These are phyloP conservation scores for Acer yangbiense DNA, from an alignment of 345 rosid species.

Conservation along the genomic window DNA sequence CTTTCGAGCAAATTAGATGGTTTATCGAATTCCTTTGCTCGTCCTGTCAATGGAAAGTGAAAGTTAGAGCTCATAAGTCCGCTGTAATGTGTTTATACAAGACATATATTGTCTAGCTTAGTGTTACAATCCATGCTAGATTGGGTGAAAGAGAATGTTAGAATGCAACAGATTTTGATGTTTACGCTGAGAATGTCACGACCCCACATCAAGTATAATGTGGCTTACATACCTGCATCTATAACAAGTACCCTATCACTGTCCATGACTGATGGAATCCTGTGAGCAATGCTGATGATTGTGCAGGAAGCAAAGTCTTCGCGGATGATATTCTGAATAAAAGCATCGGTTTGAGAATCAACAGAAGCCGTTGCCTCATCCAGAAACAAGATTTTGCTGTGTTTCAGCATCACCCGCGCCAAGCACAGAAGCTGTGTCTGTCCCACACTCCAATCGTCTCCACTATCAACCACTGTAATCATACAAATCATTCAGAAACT, in stretches of 20 bases:
- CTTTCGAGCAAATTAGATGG: neutral
- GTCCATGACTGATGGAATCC: conserved; percentile 97
- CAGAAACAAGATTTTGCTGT: conserved; percentile 74
- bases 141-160: too few relatives aligned
- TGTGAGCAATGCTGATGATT: conserved; percentile 88
- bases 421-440: conserved; percentile 91
- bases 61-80: neutral
- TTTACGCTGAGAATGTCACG: neutral
- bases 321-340: conserved; percentile 84
- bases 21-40: neutral
- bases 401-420: conserved; percentile 86
- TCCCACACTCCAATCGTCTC: conserved; percentile 98
- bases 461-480: conserved; percentile 62
- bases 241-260: conserved; percentile 80
- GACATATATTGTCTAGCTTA: too few relatives aligned
- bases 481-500: neutral
- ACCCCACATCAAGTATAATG: neutral
- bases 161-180: neutral
- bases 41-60: neutral
- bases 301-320: conserved; percentile 85
- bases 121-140: neutral
- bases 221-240: conserved; percentile 59
- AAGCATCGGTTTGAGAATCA: conserved; percentile 87
- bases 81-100: neutral
- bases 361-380: conserved; percentile 98